Conservation (phyloP, 2,329 filamentous ascomycete species). For the Gyromitra esculenta region DNA sequence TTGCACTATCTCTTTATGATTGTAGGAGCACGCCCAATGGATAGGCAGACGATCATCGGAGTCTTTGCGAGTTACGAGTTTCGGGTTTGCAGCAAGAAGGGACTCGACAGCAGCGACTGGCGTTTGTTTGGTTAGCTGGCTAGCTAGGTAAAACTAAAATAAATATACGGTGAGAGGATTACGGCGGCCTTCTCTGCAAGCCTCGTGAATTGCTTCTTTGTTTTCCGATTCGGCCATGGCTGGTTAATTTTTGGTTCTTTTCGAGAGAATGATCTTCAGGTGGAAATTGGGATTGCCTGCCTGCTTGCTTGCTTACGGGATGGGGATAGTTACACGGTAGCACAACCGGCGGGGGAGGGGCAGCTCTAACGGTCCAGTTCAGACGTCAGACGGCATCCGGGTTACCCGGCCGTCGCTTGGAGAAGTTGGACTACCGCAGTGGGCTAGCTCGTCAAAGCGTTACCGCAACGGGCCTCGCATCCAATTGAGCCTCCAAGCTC, state of each 20-base stretch:
- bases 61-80: slow-evolving; percentile 77
- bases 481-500: slow-evolving; percentile 7
- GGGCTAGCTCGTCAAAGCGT: background rate
- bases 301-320: background rate
- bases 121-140: slow-evolving; percentile 55
- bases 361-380: background rate
- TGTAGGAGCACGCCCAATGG: slow-evolving; percentile 92
- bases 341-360: slow-evolving; percentile 3
- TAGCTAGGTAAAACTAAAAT: slow-evolving; percentile 42
- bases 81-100: slow-evolving; percentile 80
- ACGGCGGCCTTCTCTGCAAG: slow-evolving; percentile 86
- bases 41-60: slow-evolving; percentile 89
- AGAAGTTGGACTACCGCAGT: background rate
- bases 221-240: slow-evolving; percentile 62
- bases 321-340: background rate
- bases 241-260: background rate
- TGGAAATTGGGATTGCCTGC: background rate
- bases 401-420: slow-evolving; percentile 13
- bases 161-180: slow-evolving; percentile 55
- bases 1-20: slow-evolving; percentile 77
- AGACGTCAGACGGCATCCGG: slow-evolving; percentile 2
- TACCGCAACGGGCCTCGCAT: background rate
- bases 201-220: slow-evolving; percentile 86
- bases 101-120: slow-evolving; percentile 77
- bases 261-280: background rate